A percentile compares a stretch with the other conserved stretches of the same genome.
phyloP scores from a whole-genome alignment of 371 early-diverging fungal species.

The Syncephalastrum contaminatum region DNA sequence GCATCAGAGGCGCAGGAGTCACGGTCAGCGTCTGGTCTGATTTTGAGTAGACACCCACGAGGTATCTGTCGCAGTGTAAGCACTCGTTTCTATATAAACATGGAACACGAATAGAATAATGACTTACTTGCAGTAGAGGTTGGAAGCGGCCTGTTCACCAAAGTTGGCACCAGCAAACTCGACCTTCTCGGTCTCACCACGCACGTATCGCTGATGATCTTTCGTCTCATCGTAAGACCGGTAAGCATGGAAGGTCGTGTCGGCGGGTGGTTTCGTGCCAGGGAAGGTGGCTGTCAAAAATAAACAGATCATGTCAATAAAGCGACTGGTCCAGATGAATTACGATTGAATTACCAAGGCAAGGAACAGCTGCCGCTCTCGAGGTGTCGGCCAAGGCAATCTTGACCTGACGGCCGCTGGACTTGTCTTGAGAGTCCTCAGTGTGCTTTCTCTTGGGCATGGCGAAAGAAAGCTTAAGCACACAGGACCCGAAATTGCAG shows the following conservation, averaged over 20 bases:
- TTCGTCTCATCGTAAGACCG: conserved; percentile 17
- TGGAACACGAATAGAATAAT: not conserved
- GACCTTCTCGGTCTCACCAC: conserved; percentile 73
- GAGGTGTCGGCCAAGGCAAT: conserved; percentile 9
- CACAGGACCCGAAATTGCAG: conserved; percentile 2
- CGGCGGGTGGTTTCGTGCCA: conserved; percentile 36
- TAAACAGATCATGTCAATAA: conserved; percentile 3
- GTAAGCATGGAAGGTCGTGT: conserved; percentile 32
- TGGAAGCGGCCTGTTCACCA: conserved; percentile 52
- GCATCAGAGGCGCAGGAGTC: conserved; percentile 64
- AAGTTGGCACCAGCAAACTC: conserved; percentile 69
- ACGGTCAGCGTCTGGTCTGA: conserved; percentile 62
- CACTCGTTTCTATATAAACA: not conserved
- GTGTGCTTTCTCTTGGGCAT: conserved; percentile 23
- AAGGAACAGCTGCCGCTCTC: conserved; percentile 26
- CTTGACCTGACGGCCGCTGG: conserved; percentile 13
- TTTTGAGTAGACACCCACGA: conserved; percentile 77
- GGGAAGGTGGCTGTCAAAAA: conserved; percentile 39
- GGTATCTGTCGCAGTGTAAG: conserved; percentile 49
- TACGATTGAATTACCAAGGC: conserved; percentile 24
- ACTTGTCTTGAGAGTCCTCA: conserved; percentile 3
- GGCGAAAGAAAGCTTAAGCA: conserved; percentile 7
- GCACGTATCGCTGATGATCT: conserved; percentile 43
- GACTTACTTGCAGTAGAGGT: conserved; percentile 53
- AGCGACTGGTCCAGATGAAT: not conserved